Conservation (phyloP, 805 yeast genomes). For the Candida nitratophila region DNA sequence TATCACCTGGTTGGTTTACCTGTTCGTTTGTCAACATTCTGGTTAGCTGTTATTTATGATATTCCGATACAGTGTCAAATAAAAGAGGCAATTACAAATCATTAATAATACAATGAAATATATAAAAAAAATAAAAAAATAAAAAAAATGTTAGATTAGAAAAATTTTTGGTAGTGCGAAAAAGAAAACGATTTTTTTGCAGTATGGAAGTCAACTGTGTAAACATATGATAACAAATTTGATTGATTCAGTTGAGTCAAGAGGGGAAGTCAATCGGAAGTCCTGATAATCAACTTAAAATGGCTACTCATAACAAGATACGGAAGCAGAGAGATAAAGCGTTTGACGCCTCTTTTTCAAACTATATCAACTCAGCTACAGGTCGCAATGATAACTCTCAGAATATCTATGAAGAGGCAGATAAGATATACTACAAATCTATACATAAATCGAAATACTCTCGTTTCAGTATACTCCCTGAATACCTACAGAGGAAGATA, state of each 20-base stretch:
- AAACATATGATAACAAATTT: no score
- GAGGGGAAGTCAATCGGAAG: no score
- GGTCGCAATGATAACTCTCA: neutral
- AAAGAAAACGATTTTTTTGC: neutral
- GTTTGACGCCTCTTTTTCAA: neutral
- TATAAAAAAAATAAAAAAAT: neutral
- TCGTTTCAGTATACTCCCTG: neutral
- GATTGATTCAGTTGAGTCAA: no score
- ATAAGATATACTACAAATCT: neutral
- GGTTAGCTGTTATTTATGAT: neutral
- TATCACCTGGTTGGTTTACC: neutral
- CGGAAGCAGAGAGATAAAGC: neutral
- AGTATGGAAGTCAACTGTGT: no score
- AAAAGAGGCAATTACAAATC: neutral
- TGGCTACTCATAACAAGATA: neutral
- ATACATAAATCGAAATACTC: neutral
- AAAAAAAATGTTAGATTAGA: neutral
- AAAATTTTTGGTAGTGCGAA: neutral
- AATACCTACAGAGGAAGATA: neutral
- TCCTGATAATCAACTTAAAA: neutral
- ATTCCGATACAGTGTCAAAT: no score
- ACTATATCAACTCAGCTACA: neutral
- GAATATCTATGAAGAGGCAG: neutral
- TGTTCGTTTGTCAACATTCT: neutral
- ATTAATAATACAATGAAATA: neutral